Base-by-base conservation (phyloP, 352 stramenopile genomes). In the Sclerospora graminicola region DNA sequence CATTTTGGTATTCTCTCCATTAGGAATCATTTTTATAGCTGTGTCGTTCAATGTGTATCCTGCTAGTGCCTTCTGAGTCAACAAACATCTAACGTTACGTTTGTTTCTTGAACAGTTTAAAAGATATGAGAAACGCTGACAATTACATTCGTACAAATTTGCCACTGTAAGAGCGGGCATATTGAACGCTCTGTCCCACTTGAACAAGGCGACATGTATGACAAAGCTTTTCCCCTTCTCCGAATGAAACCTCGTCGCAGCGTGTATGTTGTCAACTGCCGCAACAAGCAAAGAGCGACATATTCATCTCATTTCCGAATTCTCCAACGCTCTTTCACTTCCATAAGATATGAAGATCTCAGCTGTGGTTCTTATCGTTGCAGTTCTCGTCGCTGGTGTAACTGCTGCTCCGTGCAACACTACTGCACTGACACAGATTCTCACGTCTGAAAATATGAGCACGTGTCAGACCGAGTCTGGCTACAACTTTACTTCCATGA, bases 401-500 rank as follows among this genome's bases (percentile, higher is more conserved):
- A 23, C 28, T 44, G 60, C 41, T 29, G 41, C 32, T 6, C 30
- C 50, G 18, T 78, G 63, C 40, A 45, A 67, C 8, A 54, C 41
- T 10, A 51, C 45, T 20, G 42, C 36, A 4, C 19, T 74, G 33
- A 37, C 57, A n/a, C 37, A 51, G 2, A 41, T 78, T 29, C 37
- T 71, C 15, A 30, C 35, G 16, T 47, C 41, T 47, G 20, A 23
- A 35, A 49, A 59, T 27, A 59, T 61, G 38, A 55, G 27, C 27
- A 57, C 39, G 14, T 78, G 66, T 51, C 39, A 43, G 2, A 19
- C 23, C 24, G 45, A 67, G 2, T 55, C 60, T 0, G 57, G 60
- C 18, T 74, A 75, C 51, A 58, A 53, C 15, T 51, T 61, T 20
- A 31, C 54, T 13, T 68, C 60, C 9, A 52, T 64, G 37, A 27